phyloP scores from a whole-genome alignment of 257 asterid species.

The Jaltomata sinuosa region DNA sequence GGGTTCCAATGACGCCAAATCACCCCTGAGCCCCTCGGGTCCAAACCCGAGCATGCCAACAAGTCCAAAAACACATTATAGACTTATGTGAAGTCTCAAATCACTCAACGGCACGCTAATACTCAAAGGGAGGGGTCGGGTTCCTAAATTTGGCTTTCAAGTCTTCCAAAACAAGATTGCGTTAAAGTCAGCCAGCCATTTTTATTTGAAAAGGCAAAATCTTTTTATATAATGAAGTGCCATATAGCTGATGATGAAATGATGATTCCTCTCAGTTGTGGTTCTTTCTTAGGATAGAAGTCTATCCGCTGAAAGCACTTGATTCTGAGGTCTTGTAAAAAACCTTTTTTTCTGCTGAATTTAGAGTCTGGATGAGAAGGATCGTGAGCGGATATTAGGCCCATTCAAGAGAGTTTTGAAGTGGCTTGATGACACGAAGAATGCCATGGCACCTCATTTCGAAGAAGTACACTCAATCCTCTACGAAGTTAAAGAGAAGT shows the following conservation, averaged over 20 bases:
- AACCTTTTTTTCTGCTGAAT: neutral
- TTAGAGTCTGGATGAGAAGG: constrained; percentile 50
- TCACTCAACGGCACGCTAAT: too few relatives aligned
- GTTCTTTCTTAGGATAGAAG: neutral
- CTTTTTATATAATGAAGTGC: neutral
- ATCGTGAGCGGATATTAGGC: constrained; percentile 40
- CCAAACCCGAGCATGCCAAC: too few relatives aligned
- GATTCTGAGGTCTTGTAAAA: neutral
- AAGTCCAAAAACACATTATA: too few relatives aligned
- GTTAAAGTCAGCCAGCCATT: neutral
- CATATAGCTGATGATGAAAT: neutral
- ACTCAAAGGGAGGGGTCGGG: too few relatives aligned
- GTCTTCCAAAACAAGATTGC: too few relatives aligned
- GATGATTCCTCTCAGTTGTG: neutral
- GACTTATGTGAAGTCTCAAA: too few relatives aligned
- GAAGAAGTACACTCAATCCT: constrained; percentile 50
- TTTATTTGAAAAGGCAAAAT: neutral
- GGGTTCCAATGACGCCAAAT: too few relatives aligned
- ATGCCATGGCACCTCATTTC: constrained; percentile 53
- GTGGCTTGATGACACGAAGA: constrained; percentile 52
- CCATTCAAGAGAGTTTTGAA: constrained; percentile 41
- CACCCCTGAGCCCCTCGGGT: too few relatives aligned
- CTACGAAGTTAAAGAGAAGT: constrained; percentile 27
- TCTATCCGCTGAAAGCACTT: neutral
- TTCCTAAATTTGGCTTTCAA: too few relatives aligned